Evolutionary conservation across 2,329 filamentous ascomycete genomes (phyloP).

Genomic region (Aspergillus sp.): DNA sequence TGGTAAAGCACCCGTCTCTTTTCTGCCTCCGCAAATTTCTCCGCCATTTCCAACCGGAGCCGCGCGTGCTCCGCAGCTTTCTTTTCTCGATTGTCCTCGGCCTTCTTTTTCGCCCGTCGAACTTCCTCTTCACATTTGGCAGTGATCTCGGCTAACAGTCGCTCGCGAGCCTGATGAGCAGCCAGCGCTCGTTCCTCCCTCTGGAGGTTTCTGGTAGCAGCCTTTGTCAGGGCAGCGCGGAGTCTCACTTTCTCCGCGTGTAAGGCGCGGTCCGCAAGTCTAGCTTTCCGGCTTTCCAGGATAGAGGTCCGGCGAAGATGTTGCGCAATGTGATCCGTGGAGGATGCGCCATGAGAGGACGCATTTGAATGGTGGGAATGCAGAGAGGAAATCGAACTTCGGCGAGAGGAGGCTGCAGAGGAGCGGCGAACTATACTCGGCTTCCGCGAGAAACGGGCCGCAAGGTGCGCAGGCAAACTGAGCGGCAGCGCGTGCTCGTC

Average conservation of each 20-base stretch:
- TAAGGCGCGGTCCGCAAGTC: conserved; percentile 62
- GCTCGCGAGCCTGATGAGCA: conserved; percentile 63
- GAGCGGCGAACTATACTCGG: conserved; percentile 57
- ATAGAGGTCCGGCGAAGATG: conserved; percentile 66
- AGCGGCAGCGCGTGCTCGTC: conserved; percentile 40
- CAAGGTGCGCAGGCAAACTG: conserved; percentile 60
- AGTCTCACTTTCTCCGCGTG: conserved; percentile 66
- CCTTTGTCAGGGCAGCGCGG: conserved; percentile 62
- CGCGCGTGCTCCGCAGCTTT: conserved; percentile 62
- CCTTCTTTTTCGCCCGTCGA: conserved; percentile 63
- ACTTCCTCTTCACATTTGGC: conserved; percentile 67
- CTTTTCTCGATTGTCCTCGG: conserved; percentile 64
- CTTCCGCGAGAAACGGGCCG: conserved; percentile 61
- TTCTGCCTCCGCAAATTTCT: conserved; percentile 64
- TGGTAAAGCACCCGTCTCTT: conserved; percentile 53
- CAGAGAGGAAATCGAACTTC: conserved; percentile 64
- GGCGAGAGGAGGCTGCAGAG: conserved; percentile 62
- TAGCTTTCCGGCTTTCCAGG: conserved; percentile 62
- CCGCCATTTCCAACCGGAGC: conserved; percentile 61
- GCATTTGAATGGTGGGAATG: conserved; percentile 61
- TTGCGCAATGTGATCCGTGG: conserved; percentile 62
- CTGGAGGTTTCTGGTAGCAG: conserved; percentile 55
- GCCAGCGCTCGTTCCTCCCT: conserved; percentile 63
- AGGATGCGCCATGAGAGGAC: conserved; percentile 48
- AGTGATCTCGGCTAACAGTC: conserved; percentile 62